These are phyloP conservation scores for Jimgerdemannia lactiflua DNA, from an alignment of 192 early-diverging fungal genomes.

Conservation along the genomic window DNA sequence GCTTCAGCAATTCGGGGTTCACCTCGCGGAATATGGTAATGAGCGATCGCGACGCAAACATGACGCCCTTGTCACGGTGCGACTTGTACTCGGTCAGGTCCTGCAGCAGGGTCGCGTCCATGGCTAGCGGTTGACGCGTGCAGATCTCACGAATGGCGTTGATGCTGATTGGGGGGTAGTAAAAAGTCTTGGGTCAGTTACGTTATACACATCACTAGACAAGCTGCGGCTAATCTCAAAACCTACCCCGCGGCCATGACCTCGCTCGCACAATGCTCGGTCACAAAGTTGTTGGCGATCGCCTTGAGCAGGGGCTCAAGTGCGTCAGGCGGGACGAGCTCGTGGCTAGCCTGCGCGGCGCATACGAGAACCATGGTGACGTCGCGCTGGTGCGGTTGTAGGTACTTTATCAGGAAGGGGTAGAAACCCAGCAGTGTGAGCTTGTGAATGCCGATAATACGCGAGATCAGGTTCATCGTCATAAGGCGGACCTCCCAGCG, in stretches of 20 bases:
- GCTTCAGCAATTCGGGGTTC: slow-evolving; percentile 91
- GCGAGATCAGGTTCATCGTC: slow-evolving; percentile 92
- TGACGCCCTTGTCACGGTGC: slow-evolving; percentile 92
- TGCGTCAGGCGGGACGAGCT: slow-evolving; percentile 92
- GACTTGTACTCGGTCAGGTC: slow-evolving; percentile 91
- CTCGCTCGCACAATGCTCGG: slow-evolving; percentile 85
- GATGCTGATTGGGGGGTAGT: too few relatives aligned
- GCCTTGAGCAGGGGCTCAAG: slow-evolving; percentile 85
- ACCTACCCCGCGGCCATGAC: slow-evolving; percentile 89
- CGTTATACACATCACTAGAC: too few relatives aligned
- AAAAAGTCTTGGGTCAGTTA: too few relatives aligned
- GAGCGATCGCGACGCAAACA: slow-evolving; percentile 89
- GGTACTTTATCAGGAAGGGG: too few relatives aligned
- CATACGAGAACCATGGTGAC: slow-evolving; percentile 92
- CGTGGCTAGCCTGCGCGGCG: slow-evolving; percentile 88
- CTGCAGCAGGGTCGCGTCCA: slow-evolving; percentile 79
- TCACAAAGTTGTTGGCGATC: slow-evolving; percentile 96
- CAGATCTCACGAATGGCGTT: slow-evolving; percentile 89
- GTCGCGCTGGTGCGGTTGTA: slow-evolving; percentile 93
- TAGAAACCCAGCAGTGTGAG: slow-evolving; percentile 90
- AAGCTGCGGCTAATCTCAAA: neutral
- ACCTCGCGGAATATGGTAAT: slow-evolving; percentile 92
- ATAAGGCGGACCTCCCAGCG: slow-evolving; percentile 89
- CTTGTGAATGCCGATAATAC: slow-evolving; percentile 95
- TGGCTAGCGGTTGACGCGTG: slow-evolving; percentile 86